Evolutionary conservation across 164 flowering plant genomes (phyloP).

Genomic region (Liquidambar formosana): DNA sequence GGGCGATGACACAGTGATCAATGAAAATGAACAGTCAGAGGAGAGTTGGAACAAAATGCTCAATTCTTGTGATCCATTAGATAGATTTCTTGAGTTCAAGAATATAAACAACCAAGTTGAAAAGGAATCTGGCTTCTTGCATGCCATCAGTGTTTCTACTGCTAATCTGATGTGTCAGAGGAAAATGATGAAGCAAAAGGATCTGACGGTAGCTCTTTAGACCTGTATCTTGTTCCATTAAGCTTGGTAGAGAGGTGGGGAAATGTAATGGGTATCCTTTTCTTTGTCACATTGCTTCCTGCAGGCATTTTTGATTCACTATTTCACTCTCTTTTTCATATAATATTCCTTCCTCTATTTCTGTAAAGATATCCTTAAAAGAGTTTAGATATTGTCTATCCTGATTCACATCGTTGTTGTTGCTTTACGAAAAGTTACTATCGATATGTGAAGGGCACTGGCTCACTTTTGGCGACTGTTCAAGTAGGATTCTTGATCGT

Average conservation of each 20-base stretch:
- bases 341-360: background rate
- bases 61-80: slow-evolving; percentile 63
- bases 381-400: slow-evolving; percentile 80
- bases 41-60: slow-evolving; percentile 34
- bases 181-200: slow-evolving; percentile 27
- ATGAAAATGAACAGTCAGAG: slow-evolving; percentile 26
- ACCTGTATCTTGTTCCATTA: slow-evolving; percentile 61
- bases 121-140: slow-evolving; percentile 14
- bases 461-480: slow-evolving; percentile 82
- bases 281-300: background rate
- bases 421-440: slow-evolving; percentile 97
- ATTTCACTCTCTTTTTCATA: background rate
- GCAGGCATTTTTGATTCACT: background rate
- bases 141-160: slow-evolving; percentile 12
- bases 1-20: slow-evolving; percentile 14
- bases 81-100: slow-evolving; percentile 66
- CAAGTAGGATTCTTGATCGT: slow-evolving; percentile 45
- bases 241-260: slow-evolving; percentile 93
- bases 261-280: slow-evolving; percentile 96
- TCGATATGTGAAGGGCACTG: slow-evolving; percentile 96
- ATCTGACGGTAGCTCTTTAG: slow-evolving; percentile 12
- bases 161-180: slow-evolving; percentile 22
- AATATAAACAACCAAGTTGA: slow-evolving; percentile 16
- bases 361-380: slow-evolving; percentile 36
- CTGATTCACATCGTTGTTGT: slow-evolving; percentile 90